These are phyloP conservation scores for Collariella sp. DNA, from an alignment of 495 filamentous ascomycete species.

Conservation along the genomic window DNA sequence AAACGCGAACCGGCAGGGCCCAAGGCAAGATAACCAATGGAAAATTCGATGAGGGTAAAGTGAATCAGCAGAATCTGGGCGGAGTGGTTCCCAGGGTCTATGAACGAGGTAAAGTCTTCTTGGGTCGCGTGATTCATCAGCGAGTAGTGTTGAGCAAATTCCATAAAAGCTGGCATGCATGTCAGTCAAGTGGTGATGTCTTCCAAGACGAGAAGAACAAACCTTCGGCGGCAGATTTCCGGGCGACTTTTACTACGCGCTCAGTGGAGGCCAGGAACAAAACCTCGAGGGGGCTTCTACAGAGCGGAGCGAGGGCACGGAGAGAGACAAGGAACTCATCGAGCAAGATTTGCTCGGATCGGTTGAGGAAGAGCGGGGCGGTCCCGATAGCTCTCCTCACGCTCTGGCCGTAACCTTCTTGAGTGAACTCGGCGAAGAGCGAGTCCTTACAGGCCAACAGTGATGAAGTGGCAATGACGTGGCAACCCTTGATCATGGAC, in stretches of 20 bases:
- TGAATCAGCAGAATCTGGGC: conserved; percentile 44
- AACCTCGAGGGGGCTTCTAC: conserved; percentile 19
- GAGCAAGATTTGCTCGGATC: conserved; percentile 16
- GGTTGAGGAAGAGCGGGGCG: neutral
- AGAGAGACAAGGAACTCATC: conserved; percentile 27
- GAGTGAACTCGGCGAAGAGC: conserved; percentile 29
- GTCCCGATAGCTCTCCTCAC: conserved; percentile 11
- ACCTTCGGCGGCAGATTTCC: conserved; percentile 20
- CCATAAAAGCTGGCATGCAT: conserved; percentile 16
- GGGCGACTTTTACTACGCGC: conserved; percentile 13
- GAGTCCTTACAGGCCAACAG: conserved; percentile 26
- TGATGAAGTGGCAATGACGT: conserved; percentile 35
- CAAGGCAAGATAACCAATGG: conserved; percentile 17
- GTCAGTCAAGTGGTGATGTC: neutral
- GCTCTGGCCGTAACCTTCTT: conserved; percentile 20
- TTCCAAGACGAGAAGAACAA: neutral
- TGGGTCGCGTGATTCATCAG: conserved; percentile 19
- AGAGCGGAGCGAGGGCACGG: conserved; percentile 19
- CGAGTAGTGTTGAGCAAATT: conserved; percentile 14
- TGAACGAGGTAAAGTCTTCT: conserved; percentile 39
- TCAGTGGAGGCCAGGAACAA: conserved; percentile 21
- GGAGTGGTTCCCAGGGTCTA: conserved; percentile 33
- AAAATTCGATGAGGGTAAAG: conserved; percentile 32
- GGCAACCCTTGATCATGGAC: conserved; percentile 46
- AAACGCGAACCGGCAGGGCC: conserved; percentile 7